phyloP scores from a whole-genome alignment of 257 asterid genomes.

The Mentha longifolia region DNA sequence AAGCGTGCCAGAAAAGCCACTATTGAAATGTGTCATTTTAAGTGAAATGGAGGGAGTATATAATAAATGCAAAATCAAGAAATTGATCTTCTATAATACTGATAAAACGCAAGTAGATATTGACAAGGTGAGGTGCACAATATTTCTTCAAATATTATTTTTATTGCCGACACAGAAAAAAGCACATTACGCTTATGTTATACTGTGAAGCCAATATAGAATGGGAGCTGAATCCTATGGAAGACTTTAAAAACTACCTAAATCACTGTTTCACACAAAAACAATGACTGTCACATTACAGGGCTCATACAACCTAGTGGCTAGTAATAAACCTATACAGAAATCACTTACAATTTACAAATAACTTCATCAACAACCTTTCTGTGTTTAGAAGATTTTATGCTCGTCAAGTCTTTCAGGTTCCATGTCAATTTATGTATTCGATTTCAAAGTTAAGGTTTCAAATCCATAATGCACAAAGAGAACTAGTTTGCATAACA shows the following conservation, averaged over 20 bases:
- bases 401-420: background rate
- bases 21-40: no score
- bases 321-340: slow-evolving; percentile 4
- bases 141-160: background rate
- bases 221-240: background rate
- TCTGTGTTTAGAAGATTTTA: background rate
- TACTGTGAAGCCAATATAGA: no score
- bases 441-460: background rate
- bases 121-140: background rate
- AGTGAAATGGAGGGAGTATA: no score
- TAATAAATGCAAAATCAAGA: background rate
- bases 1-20: no score
- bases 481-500: background rate
- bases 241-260: background rate
- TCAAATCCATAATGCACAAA: background rate
- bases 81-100: background rate
- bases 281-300: background rate
- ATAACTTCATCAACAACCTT: background rate
- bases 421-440: background rate
- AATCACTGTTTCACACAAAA: slow-evolving; percentile 1
- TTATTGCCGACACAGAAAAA: background rate
- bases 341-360: background rate
- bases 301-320: background rate
- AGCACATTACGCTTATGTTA: no score
- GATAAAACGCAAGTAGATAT: background rate